Evolutionary conservation across 352 stramenopile genomes (phyloP).

Genomic region (Phytopythium kandeliae): DNA sequence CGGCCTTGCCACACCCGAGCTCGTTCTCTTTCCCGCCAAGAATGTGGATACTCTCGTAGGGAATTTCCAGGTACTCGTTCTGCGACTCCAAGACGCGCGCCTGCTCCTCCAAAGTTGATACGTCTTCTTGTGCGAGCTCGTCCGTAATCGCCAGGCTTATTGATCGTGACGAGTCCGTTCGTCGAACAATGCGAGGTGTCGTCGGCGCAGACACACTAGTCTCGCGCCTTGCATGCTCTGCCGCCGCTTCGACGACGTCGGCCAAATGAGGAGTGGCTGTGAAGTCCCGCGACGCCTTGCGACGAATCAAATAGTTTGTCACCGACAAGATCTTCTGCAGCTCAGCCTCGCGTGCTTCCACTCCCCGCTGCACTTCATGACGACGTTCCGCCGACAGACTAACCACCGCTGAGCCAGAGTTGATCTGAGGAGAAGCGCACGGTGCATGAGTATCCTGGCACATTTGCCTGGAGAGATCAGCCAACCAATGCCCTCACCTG

Average conservation of each 20-base stretch:
- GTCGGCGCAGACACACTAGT: conserved; percentile 13
- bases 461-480: background rate
- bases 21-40: conserved; percentile 85
- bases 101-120: conserved; percentile 71
- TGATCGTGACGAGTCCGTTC: conserved; percentile 33
- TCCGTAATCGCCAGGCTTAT: conserved; percentile 36
- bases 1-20: conserved; percentile 78
- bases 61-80: conserved; percentile 85
- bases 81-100: conserved; percentile 79
- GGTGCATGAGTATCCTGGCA: background rate
- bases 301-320: conserved; percentile 76
- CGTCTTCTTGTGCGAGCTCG: conserved; percentile 49
- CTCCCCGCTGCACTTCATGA: conserved; percentile 82
- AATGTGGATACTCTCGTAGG: conserved; percentile 85
- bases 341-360: conserved; percentile 80
- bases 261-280: conserved; percentile 20
- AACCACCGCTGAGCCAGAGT: conserved; percentile 70
- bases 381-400: conserved; percentile 81
- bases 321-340: conserved; percentile 78
- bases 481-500: conserved; percentile 32
- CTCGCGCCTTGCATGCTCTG: conserved; percentile 16
- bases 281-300: conserved; percentile 45
- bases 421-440: conserved; percentile 48
- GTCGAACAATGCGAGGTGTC: conserved; percentile 17
- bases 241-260: conserved; percentile 23